Evolutionary conservation across 306 rosid genomes (phyloP).

Genomic region (Prunus fruticosa): DNA sequence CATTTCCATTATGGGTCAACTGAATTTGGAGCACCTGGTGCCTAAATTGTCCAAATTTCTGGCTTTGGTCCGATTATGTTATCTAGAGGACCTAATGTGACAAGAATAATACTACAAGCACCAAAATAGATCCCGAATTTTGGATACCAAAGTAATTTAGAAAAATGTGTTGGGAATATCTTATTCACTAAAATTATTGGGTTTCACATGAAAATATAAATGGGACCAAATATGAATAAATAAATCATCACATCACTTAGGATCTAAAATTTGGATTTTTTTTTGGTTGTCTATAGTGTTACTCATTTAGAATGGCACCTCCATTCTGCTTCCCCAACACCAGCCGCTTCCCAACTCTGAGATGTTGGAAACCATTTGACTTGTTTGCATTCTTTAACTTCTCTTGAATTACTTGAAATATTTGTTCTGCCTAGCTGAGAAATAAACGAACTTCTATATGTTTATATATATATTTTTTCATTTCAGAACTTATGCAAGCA

Average conservation of each 20-base stretch:
- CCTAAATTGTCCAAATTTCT: neutral
- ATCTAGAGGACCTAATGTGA: constrained; percentile 1
- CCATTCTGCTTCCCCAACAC: neutral
- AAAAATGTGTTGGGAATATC: neutral
- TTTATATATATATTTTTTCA: constrained; percentile 12
- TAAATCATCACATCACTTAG: neutral
- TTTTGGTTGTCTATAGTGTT: neutral
- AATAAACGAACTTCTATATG: neutral
- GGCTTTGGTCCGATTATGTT: constrained; percentile 1
- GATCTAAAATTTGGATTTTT: neutral
- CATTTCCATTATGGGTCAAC: neutral
- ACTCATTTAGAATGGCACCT: neutral
- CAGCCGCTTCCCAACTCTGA: constrained; percentile 1
- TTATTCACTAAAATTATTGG: neutral
- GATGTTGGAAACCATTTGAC: neutral
- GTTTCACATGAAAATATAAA: neutral
- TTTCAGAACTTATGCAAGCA: constrained; percentile 98
- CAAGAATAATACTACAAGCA: neutral
- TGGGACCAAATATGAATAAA: neutral
- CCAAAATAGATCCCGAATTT: neutral
- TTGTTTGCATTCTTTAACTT: constrained; percentile 5
- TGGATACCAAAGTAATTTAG: neutral
- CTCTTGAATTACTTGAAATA: neutral
- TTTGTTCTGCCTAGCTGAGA: neutral
- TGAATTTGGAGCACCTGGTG: neutral